Conservation (phyloP, 139 green algal species). For the Chlamydomonas sp. region DNA sequence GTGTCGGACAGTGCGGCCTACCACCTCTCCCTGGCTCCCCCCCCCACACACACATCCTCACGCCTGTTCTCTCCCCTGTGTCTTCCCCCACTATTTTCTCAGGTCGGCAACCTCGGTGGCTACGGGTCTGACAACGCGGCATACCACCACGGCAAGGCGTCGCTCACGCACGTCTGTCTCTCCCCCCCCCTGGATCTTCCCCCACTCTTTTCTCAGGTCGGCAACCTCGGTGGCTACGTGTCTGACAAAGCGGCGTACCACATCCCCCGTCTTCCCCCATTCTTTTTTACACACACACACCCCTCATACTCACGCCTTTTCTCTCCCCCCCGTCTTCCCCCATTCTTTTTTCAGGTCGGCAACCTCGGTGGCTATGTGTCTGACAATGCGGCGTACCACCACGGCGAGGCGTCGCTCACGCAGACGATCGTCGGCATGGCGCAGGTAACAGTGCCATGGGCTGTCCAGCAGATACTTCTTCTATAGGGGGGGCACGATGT, state of each 20-base stretch:
- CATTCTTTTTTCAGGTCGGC: slow-evolving; percentile 72
- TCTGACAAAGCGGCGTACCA: slow-evolving; percentile 97
- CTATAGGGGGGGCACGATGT: too few relatives aligned
- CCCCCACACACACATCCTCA: too few relatives aligned
- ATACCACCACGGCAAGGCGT: slow-evolving; percentile 98
- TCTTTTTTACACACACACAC: too few relatives aligned
- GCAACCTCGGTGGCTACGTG: slow-evolving; percentile 93
- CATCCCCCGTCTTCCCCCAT: too few relatives aligned
- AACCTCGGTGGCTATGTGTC: slow-evolving; percentile 94
- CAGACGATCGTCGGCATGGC: slow-evolving; percentile 61
- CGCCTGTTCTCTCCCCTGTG: too few relatives aligned
- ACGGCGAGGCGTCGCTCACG: slow-evolving; percentile 84
- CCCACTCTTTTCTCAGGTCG: slow-evolving; percentile 72
- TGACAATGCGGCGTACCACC: slow-evolving; percentile 98
- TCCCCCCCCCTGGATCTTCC: neutral
- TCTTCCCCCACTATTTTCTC: too few relatives aligned
- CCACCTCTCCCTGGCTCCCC: slow-evolving; percentile 90
- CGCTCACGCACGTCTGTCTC: too few relatives aligned
- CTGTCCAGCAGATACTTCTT: too few relatives aligned
- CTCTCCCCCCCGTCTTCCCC: neutral
- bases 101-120: slow-evolving; percentile 91
- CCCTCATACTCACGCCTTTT: neutral
- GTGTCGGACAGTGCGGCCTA: slow-evolving; percentile 96
- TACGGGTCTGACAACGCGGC: slow-evolving; percentile 95
- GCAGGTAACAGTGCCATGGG: neutral